Evolutionary conservation across 768 basidiomycete genomes (phyloP), one percentile per base, ranked within the genome.

Genomic region (Nidula microcarpa): DNA sequence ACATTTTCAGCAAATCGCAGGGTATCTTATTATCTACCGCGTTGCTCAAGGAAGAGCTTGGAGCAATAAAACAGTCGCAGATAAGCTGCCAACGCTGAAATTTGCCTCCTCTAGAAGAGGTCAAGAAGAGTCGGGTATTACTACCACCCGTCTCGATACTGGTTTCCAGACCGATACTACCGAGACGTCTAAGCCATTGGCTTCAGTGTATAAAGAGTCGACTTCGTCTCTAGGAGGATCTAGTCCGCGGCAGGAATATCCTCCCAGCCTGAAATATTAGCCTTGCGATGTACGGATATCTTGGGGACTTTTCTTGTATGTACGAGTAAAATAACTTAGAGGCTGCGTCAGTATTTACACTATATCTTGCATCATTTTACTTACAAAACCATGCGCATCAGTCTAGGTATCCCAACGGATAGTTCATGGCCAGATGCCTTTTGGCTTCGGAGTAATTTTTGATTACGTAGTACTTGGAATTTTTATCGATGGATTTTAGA

Each of bases 21-120:
- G 73, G 0, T 74, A 77, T 55, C 66, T 79, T 18, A 79, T 80
- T 51, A 77, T 77, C 36, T 74, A 74, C 43, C 73, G 77, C n/a
- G 64, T 79, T 9, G 72, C 76, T 1, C 65, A 74, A 54, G 78
- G 78, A 11, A 68, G 71, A 23, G 77, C 75, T 2, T 77, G 75
- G 78, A 65, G 57, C 36, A 58, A 61, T 48, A 54, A 63, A 32
- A 70, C 71, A 1, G 54, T 67, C 11, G 36, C 57, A n/a, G 46
- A 53, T 11, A 56, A 55, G 35, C 59, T 46, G 23, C 58, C 65
- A 6, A 57, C 59, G 10, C 58, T 60, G 52, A 47, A 52, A 43
- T 59, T 61, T 37, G 33, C 34, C 33, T 35, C 23, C 6, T 14
- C 47, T 11, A 16, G 10, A 47, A 13, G 11, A 4, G 18, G 18